phyloP scores from a whole-genome alignment of 75 land plant genomes.

The Pseudotsuga menziesii region DNA sequence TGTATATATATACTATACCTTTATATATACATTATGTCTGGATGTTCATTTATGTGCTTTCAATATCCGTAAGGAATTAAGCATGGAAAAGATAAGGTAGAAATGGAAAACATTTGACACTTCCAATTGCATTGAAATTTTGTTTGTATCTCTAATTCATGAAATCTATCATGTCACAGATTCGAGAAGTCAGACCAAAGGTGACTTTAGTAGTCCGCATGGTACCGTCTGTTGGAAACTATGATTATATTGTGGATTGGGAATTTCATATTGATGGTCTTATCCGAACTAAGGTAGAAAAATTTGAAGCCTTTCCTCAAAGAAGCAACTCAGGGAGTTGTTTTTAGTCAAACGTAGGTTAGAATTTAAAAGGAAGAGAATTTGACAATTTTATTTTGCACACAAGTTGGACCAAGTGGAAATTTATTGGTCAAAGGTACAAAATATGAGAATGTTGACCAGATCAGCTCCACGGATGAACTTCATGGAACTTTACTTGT shows the following conservation, averaged over 20 bases:
- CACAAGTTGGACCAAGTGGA: slow-evolving; percentile 77
- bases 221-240: slow-evolving; percentile 72
- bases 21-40: background rate
- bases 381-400: background rate
- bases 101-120: background rate
- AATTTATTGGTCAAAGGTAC: slow-evolving; percentile 74
- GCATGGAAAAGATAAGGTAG: background rate
- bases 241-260: slow-evolving; percentile 87
- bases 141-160: background rate
- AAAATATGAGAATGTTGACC: slow-evolving; percentile 33
- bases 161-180: slow-evolving; percentile 17
- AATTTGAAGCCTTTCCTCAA: background rate
- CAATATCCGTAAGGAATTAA: background rate
- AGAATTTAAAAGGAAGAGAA: background rate
- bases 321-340: background rate
- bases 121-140: background rate
- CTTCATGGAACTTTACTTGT: slow-evolving; percentile 62
- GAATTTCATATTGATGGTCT: slow-evolving; percentile 85
- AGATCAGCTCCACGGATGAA: slow-evolving; percentile 25
- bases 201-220: slow-evolving; percentile 74
- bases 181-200: slow-evolving; percentile 65
- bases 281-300: slow-evolving; percentile 52
- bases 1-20: no score
- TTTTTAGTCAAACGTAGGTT: background rate
- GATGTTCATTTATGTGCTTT: background rate